Evolutionary conservation across 805 yeast species (phyloP), one percentile per base, ranked within the genome.

Genomic region (Metschnikowia continentalis): DNA sequence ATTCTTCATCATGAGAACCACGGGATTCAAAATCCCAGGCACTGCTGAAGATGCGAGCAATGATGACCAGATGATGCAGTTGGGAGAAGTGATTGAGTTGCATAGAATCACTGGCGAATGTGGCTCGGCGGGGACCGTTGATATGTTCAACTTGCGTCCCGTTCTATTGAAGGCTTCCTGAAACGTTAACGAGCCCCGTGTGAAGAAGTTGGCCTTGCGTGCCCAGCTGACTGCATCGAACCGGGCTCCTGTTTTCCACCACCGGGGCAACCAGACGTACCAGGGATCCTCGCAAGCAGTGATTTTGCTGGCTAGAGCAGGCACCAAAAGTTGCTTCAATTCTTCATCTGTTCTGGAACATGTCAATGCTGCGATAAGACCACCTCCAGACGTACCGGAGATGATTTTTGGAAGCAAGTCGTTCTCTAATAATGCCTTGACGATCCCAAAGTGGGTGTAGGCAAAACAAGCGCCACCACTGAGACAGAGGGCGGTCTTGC

Each of bases 381-480:
- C 92, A 14, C 95, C 95, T 1, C 94, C 92, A 0, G 89, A 82
- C 0, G 94, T 87, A 1, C 95, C 95, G 35, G 88, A 79, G 7
- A 88, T 72, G 35, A 87, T 84, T 4, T 74, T 73, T 1, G 95
- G 95, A 46, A 87, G 68, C 46, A 80, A 67, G 62, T 83, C 85
- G 51, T 79, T 78, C 52, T 88, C 90, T 5, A 86, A 66, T 37
- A 88, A 65, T 0, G 90, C 91, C 55, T 83, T 83, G 26, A 86
- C 76, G 2, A 87, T 80, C 2, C 95, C 95, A 66, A 86, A 83
- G 65, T 87, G 95, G 32, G 83, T 81, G 57, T 85, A 84, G 1
- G 91, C 81, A 64, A 87, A 88, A 32, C 87, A 79, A 1, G 90
- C 95, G 22, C 94, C 95, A 3, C 95, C 94, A 50, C 86, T 79